These are phyloP conservation scores for Melocanna baccifera DNA, from an alignment of 176 grass and related monocot genomes.

Conservation along the genomic window DNA sequence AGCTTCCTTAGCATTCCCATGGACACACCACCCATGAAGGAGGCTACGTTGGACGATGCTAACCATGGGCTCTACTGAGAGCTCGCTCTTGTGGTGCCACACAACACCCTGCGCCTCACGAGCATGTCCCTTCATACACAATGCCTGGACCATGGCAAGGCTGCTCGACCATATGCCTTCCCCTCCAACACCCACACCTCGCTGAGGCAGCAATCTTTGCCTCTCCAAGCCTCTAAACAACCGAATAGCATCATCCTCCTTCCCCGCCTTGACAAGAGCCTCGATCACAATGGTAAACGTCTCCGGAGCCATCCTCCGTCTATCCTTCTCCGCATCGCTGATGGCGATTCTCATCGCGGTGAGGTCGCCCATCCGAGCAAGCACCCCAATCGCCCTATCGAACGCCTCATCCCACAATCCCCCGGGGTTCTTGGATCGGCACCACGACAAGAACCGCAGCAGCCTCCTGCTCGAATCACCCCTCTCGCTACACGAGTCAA, in stretches of 20 bases:
- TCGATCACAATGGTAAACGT: constrained; percentile 46
- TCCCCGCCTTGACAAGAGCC: constrained; percentile 49
- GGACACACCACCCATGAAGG: constrained; percentile 66
- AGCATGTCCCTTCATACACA: constrained; percentile 60
- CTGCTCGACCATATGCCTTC: constrained; percentile 36
- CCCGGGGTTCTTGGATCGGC: constrained; percentile 28
- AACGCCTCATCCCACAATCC: constrained; percentile 9
- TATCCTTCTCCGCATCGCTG: constrained; percentile 31
- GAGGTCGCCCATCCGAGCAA: constrained; percentile 49
- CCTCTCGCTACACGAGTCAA: constrained; percentile 37
- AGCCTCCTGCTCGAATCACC: constrained; percentile 33
- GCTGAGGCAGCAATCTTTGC: constrained; percentile 34
- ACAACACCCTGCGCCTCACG: constrained; percentile 47
- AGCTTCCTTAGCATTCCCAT: constrained; percentile 57
- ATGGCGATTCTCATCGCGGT: constrained; percentile 45
- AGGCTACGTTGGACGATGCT: constrained; percentile 48
- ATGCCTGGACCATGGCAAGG: constrained; percentile 46
- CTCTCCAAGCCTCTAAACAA: constrained; percentile 52
- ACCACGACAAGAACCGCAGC: constrained; percentile 65
- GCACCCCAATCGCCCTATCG: constrained; percentile 40
- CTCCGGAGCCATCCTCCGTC: constrained; percentile 36
- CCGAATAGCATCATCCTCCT: constrained; percentile 47
- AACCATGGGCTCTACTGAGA: constrained; percentile 26
- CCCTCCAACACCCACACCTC: neutral
- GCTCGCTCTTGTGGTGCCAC: constrained; percentile 58